These are phyloP conservation scores for Flammula alnicola DNA, from an alignment of 1,284 basidiomycete genomes.

Conservation along the genomic window DNA sequence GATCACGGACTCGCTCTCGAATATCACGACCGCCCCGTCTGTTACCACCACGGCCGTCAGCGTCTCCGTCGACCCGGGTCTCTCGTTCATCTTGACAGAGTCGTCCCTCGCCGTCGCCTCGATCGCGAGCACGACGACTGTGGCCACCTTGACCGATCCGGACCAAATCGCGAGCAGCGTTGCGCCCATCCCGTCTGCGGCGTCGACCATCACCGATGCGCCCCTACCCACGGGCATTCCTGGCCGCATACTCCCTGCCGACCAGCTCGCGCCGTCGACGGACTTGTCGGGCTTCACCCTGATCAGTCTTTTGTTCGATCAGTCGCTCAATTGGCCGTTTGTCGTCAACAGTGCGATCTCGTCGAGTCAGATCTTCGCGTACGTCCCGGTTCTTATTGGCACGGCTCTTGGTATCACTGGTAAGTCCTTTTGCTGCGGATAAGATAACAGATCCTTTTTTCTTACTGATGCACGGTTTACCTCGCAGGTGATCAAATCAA, in stretches of 20 bases:
- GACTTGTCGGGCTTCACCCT: slow-evolving; percentile 45
- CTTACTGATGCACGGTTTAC: slow-evolving; percentile 22
- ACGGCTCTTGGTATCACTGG: slow-evolving; percentile 52
- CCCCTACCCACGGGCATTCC: slow-evolving; percentile 65
- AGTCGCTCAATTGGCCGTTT: slow-evolving; percentile 63
- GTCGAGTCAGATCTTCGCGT: slow-evolving; percentile 67
- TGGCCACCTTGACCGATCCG: slow-evolving; percentile 53
- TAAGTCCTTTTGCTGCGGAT: slow-evolving; percentile 37
- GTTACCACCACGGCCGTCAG: slow-evolving; percentile 24
- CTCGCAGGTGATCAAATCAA: slow-evolving; percentile 48
- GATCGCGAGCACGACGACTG: slow-evolving; percentile 28
- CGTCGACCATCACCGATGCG: slow-evolving; percentile 30
- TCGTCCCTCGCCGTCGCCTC: slow-evolving; percentile 47
- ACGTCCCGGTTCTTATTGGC: slow-evolving; percentile 54
- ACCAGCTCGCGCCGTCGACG: slow-evolving; percentile 28
- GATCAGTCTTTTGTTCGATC: slow-evolving; percentile 64
- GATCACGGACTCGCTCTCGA: neutral
- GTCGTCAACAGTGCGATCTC: slow-evolving; percentile 54
- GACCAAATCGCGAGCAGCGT: slow-evolving; percentile 54
- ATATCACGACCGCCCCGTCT: neutral
- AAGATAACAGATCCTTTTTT: too few species aligned
- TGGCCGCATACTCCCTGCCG: slow-evolving; percentile 57
- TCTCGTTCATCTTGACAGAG: slow-evolving; percentile 46
- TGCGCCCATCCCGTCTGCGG: slow-evolving; percentile 23
- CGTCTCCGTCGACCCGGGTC: slow-evolving; percentile 37